Evolutionary conservation across 2,329 filamentous ascomycete species (phyloP), one percentile per base, ranked within the genome.

Genomic region (Cladophialophora exuberans): DNA sequence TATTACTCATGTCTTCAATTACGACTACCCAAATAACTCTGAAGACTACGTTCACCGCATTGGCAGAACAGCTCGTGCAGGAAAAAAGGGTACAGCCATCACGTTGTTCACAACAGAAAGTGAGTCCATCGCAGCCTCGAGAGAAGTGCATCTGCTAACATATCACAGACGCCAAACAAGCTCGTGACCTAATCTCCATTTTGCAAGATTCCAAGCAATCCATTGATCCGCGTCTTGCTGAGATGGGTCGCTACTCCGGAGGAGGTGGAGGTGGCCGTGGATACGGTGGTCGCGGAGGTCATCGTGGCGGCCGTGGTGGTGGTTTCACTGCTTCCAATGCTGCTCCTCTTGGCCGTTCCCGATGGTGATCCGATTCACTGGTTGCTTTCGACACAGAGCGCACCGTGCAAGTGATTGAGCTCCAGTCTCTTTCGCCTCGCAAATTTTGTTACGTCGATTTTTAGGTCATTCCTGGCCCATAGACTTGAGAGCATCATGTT

Each of bases 1-100:
- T 84, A 99, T 99, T 81, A 97, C 94, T 79, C 94, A 99, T 81
- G 94, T 99, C 79, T 84, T 99, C 80, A 97, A 97, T 86, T 97
- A 97, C 89, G 94, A 97, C 76, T 97, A 97, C 78, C 93, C 93
- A 75, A 97, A 97, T 82, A 97, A 86, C 73, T 85, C 83, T 67
- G 83, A 86, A 73, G 83, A 86, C 69, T 86, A 86, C 67, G 81
- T 86, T 71, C 83, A 86, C 73, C 83, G 83, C 70, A 86, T 86
- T 72, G 83, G 83, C 70, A 82, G 83, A 76, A 86, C 83, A 70
- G 83, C 79, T 76, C 83, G 83, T 80, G 83, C 83, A 72, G 94
- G 94, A 79, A 87, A 88, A 69, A 90, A 87, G 64, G 94, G 94
- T 79, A 97, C 92, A 68, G 94, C 94, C 73, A 97, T 97, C 72